Evolutionary conservation across 768 basidiomycete species (phyloP).

Genomic region (Hericium erinaceus): DNA sequence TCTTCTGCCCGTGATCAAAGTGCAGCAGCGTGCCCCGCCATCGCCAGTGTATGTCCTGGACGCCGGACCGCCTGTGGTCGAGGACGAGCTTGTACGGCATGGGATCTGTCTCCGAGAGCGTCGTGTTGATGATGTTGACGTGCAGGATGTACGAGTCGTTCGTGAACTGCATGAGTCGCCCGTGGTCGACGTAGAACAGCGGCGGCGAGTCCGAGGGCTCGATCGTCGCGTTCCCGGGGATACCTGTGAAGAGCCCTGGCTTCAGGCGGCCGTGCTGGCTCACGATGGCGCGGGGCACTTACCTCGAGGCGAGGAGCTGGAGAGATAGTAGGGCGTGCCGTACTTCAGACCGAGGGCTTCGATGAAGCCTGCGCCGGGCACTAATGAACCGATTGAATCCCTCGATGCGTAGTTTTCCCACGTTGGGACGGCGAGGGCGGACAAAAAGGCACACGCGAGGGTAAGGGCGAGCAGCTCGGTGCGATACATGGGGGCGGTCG

Average conservation of each 20-base stretch:
- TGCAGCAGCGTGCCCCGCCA: constrained; percentile 47
- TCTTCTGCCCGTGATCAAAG: constrained; percentile 33
- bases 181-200: constrained; percentile 44
- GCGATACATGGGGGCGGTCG: neutral
- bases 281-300: neutral
- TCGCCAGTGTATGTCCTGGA: constrained; percentile 39
- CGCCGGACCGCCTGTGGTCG: constrained; percentile 28
- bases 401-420: constrained; percentile 1
- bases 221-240: constrained; percentile 40
- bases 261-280: neutral
- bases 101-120: constrained; percentile 31
- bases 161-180: constrained; percentile 42
- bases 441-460: neutral
- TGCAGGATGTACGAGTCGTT: constrained; percentile 49
- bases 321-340: neutral
- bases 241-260: constrained; percentile 22
- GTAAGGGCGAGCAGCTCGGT: neutral
- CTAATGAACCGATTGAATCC: neutral
- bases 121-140: constrained; percentile 46
- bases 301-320: neutral
- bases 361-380: neutral
- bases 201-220: constrained; percentile 21
- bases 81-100: constrained; percentile 34
- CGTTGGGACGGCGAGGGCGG: neutral
- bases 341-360: neutral